These are phyloP conservation scores for Fraxinus albicans DNA, from an alignment of 305 asterid species.

Conservation along the genomic window DNA sequence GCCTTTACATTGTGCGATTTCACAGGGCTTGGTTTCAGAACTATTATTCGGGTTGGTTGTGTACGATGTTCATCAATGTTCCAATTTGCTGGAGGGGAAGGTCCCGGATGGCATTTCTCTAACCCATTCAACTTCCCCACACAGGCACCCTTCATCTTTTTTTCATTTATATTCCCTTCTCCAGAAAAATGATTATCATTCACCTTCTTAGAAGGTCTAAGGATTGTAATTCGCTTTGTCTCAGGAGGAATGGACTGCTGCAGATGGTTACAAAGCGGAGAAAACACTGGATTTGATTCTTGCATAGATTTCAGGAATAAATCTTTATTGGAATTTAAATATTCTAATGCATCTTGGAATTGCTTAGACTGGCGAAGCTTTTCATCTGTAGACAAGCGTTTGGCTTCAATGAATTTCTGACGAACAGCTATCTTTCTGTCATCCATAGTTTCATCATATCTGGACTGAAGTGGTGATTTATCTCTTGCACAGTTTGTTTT, in stretches of 20 bases:
- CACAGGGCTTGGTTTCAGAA: slow-evolving; percentile 45
- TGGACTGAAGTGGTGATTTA: slow-evolving; percentile 52
- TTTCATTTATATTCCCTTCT: slow-evolving; percentile 47
- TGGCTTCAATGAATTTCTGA: slow-evolving; percentile 86
- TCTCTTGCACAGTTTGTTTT: slow-evolving; percentile 32
- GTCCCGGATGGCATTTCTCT: slow-evolving; percentile 24
- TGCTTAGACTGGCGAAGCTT: slow-evolving; percentile 79
- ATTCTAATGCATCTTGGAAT: slow-evolving; percentile 89
- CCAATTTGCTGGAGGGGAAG: slow-evolving; percentile 33
- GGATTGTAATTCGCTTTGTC: slow-evolving; percentile 85
- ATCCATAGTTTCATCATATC: slow-evolving; percentile 40
- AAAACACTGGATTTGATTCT: slow-evolving; percentile 69
- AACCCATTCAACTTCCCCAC: slow-evolving; percentile 26
- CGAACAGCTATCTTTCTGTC: slow-evolving; percentile 77
- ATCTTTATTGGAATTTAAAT: slow-evolving; percentile 82
- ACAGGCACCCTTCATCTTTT: slow-evolving; percentile 37
- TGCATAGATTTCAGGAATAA: slow-evolving; percentile 77
- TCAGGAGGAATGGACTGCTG: slow-evolving; percentile 66
- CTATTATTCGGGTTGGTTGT: slow-evolving; percentile 52
- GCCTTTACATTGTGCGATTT: slow-evolving; percentile 29
- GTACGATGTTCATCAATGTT: slow-evolving; percentile 28
- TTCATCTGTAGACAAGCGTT: slow-evolving; percentile 73
- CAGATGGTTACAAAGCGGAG: slow-evolving; percentile 55
- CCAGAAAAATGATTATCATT: slow-evolving; percentile 43
- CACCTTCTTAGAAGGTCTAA: slow-evolving; percentile 73